phyloP scores from a whole-genome alignment of 2,329 filamentous ascomycete genomes.

The Cercospora nicotianae region DNA sequence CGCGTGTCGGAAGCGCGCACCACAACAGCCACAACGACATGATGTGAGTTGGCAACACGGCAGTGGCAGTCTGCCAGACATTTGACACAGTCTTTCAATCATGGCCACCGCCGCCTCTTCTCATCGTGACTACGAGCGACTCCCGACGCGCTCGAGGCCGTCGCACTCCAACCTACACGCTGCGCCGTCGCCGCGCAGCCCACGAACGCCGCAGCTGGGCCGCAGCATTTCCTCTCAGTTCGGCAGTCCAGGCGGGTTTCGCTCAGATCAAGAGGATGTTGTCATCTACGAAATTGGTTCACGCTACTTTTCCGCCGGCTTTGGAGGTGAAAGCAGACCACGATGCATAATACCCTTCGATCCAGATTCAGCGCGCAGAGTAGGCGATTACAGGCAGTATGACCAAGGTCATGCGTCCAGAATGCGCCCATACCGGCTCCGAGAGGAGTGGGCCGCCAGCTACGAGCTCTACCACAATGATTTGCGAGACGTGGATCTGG shows the following conservation, averaged over 20 bases:
- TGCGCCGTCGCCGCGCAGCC: slow-evolving; percentile 20
- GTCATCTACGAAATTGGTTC: slow-evolving; percentile 81
- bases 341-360: slow-evolving; percentile 70
- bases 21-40: neutral
- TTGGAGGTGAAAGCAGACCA: slow-evolving; percentile 78
- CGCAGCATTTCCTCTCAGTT: slow-evolving; percentile 60
- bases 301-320: slow-evolving; percentile 75
- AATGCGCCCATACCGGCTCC: slow-evolving; percentile 44
- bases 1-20: neutral
- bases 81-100: neutral
- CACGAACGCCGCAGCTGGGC: slow-evolving; percentile 59
- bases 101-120: slow-evolving; percentile 26
- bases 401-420: slow-evolving; percentile 20
- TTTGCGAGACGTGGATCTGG: slow-evolving; percentile 70
- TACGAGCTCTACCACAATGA: slow-evolving; percentile 79
- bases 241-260: slow-evolving; percentile 59
- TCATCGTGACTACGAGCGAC: slow-evolving; percentile 12
- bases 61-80: slow-evolving; percentile 6
- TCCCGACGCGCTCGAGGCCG: slow-evolving; percentile 26
- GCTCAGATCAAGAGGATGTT: slow-evolving; percentile 74
- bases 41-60: slow-evolving; percentile 6
- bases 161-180: slow-evolving; percentile 15
- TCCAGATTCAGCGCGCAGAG: slow-evolving; percentile 72
- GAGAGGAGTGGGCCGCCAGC: slow-evolving; percentile 63
- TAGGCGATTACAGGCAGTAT: slow-evolving; percentile 72